Evolutionary conservation across 306 rosid species (phyloP), one percentile per base, ranked within the genome.

Genomic region (Dalbergia cultrata): DNA sequence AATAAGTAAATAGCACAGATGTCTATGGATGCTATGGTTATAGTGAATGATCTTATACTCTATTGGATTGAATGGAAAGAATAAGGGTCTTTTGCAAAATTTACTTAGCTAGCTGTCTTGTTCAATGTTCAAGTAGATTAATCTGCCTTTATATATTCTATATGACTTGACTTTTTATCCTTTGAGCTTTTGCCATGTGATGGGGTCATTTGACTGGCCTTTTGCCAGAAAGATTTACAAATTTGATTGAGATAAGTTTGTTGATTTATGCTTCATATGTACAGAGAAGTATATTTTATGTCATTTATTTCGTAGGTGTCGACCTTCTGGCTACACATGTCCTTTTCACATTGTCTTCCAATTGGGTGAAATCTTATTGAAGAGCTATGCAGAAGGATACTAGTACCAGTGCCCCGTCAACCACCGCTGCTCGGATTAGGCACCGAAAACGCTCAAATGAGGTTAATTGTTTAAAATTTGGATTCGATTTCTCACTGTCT

Each of bases 381-480:
- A 83, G 77, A 87, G 83, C 70, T 47, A 93, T 93, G 97, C 92
- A 91, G 63, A 90, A 75, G 64, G 96, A 91, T 77, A 78, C 75
- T 72, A 74, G 76, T 81, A 43, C 80, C 7, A 75, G 77, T 73
- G 17, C 67, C 37, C 74, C 90, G 8, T 64, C 89, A 65, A 60
- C 79, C 53, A 74, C 93, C 13, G 52, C 81, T 31, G 68, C 74
- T 61, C 90, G 94, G 43, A 70, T 77, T 72, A 88, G 97, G 86
- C 90, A 93, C 70, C 94, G 96, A 8, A 89, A 72, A 81, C 97
- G 97, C 74, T 87, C 97, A 72, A 86, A 83, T 84, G 97, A 91
- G 97, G 97, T 93, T 79, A 65, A 8, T 72, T 84, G 52, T 13
- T 77, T 74, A 69, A 59, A 61, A 43, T 60, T 56, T 71, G 22